These are phyloP conservation scores for Dichomitus squalens DNA, from an alignment of 1,284 basidiomycete genomes.

Conservation along the genomic window DNA sequence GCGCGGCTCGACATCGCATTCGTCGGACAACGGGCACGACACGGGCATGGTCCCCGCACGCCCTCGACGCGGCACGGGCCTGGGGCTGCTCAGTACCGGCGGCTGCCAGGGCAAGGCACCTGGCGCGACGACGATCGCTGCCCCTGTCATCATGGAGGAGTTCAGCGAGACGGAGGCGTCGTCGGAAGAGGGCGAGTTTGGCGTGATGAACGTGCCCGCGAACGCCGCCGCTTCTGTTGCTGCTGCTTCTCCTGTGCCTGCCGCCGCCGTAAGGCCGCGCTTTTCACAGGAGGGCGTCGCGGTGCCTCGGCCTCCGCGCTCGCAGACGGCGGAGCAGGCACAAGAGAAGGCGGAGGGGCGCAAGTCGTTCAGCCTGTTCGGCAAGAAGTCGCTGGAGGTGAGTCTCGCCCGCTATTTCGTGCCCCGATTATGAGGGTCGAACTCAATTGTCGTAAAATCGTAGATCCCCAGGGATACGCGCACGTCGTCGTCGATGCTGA, in stretches of 20 bases:
- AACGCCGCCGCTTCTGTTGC: neutral
- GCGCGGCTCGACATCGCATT: constrained; percentile 19
- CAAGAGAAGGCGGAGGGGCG: constrained; percentile 13
- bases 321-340: constrained; percentile 11
- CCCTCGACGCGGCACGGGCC: constrained; percentile 1
- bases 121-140: neutral
- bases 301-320: constrained; percentile 7
- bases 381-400: constrained; percentile 22
- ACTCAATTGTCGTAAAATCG: too few species aligned
- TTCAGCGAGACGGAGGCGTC: constrained; percentile 21
- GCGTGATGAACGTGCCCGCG: neutral
- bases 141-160: constrained; percentile 14
- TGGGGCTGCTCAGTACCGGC: neutral
- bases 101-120: neutral
- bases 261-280: neutral
- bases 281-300: neutral
- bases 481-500: constrained; percentile 29
- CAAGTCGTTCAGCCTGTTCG: constrained; percentile 25
- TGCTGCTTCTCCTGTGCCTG: too few species aligned
- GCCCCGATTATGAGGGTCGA: too few species aligned
- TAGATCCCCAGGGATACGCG: constrained; percentile 16
- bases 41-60: neutral
- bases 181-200: constrained; percentile 18
- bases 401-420: neutral
- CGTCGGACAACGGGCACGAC: constrained; percentile 19